Evolutionary conservation across 169 alveolate species (phyloP), one percentile per base, ranked within the genome.

Genomic region (Plasmodium fragile): DNA sequence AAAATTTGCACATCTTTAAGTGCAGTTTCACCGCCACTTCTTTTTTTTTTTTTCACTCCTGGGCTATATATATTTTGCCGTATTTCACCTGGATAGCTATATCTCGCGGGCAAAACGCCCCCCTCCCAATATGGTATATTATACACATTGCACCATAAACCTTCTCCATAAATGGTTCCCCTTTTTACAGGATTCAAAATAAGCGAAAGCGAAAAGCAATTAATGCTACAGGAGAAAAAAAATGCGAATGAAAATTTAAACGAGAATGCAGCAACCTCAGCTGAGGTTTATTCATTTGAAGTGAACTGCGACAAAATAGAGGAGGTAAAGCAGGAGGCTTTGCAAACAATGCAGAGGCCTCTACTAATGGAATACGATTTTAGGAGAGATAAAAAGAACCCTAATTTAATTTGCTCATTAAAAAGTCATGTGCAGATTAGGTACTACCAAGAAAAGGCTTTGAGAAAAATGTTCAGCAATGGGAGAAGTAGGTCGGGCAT

Each of bases 401-500:
- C 99, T 8, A 92, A 95, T 16, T 92, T 99, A 80, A 97, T 97
- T 36, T 97, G 99, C 59, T 97, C 97, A 2, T 96, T 99, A 22
- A 98, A 97, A 84, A 97, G 99, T 34, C 97, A 98, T 49, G 98
- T 99, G 11, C 97, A 98, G 83, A 98, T 99, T 72, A 94, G 99
- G 91, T 97, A 95, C 82, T 97, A 97, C 81, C 98, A 96, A 85
- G 99, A 98, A 93, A 96, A 99, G 84, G 99, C 99, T 30, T 96
- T 99, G 55, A 96, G 99, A 83, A 98, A 98, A 97, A 99, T 99
- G 99, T 99, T 99, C 75, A 98, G 99, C 92, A 99, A 98, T 93
- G 99, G 99, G 3, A 94, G 99, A 34, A 99, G 99, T 8, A 95
- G 99, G 82, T 98, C 99, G 10, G 99, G 99, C 1, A 98, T 99